These are phyloP conservation scores for Solanum neorickii DNA, from an alignment of 257 asterid species.

Conservation along the genomic window DNA sequence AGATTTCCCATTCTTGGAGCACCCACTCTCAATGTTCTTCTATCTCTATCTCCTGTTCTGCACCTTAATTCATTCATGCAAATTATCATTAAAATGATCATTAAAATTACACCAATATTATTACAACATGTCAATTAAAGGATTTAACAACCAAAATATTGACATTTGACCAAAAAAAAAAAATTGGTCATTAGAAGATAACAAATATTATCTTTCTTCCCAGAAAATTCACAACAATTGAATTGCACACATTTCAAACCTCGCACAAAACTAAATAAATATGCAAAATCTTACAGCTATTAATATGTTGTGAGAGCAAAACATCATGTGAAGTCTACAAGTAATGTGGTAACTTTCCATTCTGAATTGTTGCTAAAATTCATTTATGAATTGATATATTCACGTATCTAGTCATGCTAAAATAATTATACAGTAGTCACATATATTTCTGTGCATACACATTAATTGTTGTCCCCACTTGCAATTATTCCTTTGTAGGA, in stretches of 20 bases:
- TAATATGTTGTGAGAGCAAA: neutral
- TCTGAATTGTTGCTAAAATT: neutral
- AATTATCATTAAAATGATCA: neutral
- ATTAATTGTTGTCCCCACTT: neutral
- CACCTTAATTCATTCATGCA: neutral
- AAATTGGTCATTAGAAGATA: neutral
- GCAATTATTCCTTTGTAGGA: neutral
- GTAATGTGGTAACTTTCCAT: neutral
- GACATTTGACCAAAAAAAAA: neutral
- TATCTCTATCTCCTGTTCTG: slow-evolving; percentile 33
- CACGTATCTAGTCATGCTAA: neutral
- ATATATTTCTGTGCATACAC: neutral
- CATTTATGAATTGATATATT: neutral
- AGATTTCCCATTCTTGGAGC: slow-evolving; percentile 80
- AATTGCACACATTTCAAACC: neutral
- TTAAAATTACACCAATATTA: neutral
- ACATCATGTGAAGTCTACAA: neutral
- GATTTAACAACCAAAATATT: neutral
- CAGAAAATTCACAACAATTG: neutral
- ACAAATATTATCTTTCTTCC: neutral
- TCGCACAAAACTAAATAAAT: neutral
- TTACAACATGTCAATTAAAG: neutral
- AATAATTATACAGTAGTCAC: neutral
- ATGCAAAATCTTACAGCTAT: neutral
- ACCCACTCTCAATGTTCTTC: slow-evolving; percentile 26